Conservation (phyloP, 1,284 basidiomycete species). For the Leccinum pseudoinsigne region DNA sequence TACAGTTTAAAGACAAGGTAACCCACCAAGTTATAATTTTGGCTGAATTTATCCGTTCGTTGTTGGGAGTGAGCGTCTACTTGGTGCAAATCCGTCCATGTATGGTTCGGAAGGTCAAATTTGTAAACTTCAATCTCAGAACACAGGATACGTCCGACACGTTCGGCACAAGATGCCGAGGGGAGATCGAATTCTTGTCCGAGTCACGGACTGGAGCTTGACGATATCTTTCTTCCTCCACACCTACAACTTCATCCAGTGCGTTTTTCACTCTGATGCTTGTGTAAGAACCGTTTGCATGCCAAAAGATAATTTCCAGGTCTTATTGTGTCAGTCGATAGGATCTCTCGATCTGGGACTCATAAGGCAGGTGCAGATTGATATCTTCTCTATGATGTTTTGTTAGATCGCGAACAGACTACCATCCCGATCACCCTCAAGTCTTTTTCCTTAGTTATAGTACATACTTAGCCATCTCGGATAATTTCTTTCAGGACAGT, state of each 20-base stretch:
- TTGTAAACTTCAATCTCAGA: too few relatives aligned
- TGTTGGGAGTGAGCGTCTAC: too few relatives aligned
- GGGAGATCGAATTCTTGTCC: background rate
- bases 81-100: too few relatives aligned
- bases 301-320: background rate
- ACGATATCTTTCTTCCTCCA: too few relatives aligned
- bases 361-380: background rate
- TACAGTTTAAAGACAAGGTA: background rate
- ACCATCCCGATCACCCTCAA: background rate
- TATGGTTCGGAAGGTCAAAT: background rate
- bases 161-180: background rate
- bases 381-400: background rate
- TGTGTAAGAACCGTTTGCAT: background rate
- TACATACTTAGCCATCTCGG: background rate
- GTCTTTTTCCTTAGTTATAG: background rate
- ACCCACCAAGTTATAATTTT: background rate
- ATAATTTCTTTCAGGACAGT: background rate
- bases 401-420: background rate
- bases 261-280: background rate
- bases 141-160: background rate
- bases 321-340: background rate
- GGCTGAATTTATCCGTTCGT: background rate
- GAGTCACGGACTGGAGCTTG: background rate
- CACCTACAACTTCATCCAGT: background rate
- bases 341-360: background rate